A percentile compares a stretch with the other conserved stretches of the same genome.
Evolutionary conservation across 139 green algal genomes (phyloP).

Genomic region (Auxenochlorella pyrenoidosa): DNA sequence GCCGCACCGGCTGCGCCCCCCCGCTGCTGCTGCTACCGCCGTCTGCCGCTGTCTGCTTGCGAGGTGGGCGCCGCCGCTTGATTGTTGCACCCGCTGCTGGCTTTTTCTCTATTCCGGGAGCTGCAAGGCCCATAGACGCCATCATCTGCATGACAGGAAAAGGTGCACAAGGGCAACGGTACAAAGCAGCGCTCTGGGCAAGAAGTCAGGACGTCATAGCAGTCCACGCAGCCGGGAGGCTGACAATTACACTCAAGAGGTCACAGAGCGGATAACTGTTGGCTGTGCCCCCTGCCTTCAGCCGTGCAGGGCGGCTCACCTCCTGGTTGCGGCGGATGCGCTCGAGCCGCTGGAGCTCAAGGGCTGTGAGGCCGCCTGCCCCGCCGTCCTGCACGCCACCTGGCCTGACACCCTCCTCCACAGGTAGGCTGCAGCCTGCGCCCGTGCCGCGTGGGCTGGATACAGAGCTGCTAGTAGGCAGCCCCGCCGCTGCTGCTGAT

Average conservation of each 20-base stretch:
- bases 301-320: not conserved
- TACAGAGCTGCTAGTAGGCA: not conserved
- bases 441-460: not conserved
- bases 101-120: not conserved
- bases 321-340: slow-evolving; percentile 42
- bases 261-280: too few species aligned
- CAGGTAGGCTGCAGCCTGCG: not conserved
- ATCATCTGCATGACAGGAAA: slow-evolving; percentile 1
- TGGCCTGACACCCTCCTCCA: not conserved
- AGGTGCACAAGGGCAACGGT: not conserved
- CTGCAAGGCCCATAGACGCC: not conserved
- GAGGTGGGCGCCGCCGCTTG: not conserved
- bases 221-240: not conserved
- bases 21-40: not conserved
- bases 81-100: not conserved
- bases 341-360: slow-evolving; percentile 22
- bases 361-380: slow-evolving; percentile 4
- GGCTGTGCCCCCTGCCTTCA: not conserved
- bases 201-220: too few species aligned
- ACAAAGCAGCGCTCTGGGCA: too few species aligned
- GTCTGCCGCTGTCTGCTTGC: not conserved
- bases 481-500: not conserved
- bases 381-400: not conserved
- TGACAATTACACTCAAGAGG: too few species aligned
- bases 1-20: not conserved